phyloP scores from a whole-genome alignment of 176 grass and related monocot species.

The Tillandsia leiboldiana region DNA sequence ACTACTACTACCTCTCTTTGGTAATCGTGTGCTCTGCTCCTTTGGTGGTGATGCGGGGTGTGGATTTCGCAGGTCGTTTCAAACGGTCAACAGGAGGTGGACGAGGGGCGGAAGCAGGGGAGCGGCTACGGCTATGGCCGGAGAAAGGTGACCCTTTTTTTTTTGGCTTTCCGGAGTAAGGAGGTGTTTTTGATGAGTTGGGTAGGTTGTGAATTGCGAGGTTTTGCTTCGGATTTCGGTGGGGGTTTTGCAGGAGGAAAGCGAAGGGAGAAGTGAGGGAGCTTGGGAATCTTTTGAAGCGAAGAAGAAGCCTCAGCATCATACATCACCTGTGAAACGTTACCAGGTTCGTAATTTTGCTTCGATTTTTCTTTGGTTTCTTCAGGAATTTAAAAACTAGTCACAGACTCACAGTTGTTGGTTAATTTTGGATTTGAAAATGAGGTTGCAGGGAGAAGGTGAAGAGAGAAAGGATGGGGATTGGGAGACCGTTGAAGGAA shows the following conservation, averaged over 20 bases:
- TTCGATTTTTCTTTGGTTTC: slow-evolving; percentile 11
- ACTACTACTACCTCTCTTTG: not conserved
- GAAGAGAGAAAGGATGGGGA: slow-evolving; percentile 28
- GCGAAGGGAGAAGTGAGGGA: slow-evolving; percentile 5
- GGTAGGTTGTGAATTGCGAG: slow-evolving; percentile 2
- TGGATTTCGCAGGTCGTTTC: slow-evolving; percentile 34
- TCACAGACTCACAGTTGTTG: not conserved
- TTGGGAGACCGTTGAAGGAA: slow-evolving; percentile 57
- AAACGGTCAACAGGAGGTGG: slow-evolving; percentile 10
- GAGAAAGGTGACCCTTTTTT: slow-evolving; percentile 16
- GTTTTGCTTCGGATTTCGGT: slow-evolving; percentile 1
- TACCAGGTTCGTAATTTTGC: not conserved
- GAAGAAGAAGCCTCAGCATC: slow-evolving; percentile 1
- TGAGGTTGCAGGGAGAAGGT: slow-evolving; percentile 22
- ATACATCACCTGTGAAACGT: slow-evolving; percentile 1
- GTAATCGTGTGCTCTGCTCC: not conserved
- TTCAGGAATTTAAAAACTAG: not conserved
- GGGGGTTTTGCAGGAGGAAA: slow-evolving; percentile 8
- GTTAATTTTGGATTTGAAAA: slow-evolving; percentile 20
- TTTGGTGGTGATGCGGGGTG: not conserved
- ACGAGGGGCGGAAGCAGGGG: slow-evolving; percentile 4
- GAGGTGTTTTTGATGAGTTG: slow-evolving; percentile 1
- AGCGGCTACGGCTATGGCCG: slow-evolving; percentile 14
- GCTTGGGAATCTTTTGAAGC: too few species aligned
- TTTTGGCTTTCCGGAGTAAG: slow-evolving; percentile 1